phyloP scores from a whole-genome alignment of 1,284 basidiomycete species.

The Cryptococcus sp. region DNA sequence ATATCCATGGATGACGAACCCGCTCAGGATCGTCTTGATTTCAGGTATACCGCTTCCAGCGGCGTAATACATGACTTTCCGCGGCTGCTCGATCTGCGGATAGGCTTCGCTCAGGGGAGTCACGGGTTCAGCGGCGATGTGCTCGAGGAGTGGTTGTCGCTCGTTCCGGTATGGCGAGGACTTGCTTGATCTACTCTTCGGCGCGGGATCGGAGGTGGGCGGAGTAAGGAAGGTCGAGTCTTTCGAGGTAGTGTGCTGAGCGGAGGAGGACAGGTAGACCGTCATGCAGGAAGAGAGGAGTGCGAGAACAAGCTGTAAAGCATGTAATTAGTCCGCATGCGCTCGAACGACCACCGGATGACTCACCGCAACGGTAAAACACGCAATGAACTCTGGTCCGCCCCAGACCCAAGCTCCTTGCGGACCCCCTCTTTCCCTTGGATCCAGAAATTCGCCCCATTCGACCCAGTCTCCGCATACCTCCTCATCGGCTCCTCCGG shows the following conservation, averaged over 20 bases:
- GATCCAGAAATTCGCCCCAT: constrained; percentile 63
- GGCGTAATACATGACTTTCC: constrained; percentile 83
- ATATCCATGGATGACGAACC: constrained; percentile 97
- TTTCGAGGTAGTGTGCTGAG: constrained; percentile 81
- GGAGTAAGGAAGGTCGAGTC: constrained; percentile 73
- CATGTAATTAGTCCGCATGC: background rate
- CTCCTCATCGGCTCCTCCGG: constrained; percentile 46
- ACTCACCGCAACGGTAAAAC: constrained; percentile 75
- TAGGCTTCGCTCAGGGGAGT: constrained; percentile 18
- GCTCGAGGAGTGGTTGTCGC: constrained; percentile 22
- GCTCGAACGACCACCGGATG: background rate
- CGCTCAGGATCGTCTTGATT: constrained; percentile 91
- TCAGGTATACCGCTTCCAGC: constrained; percentile 96
- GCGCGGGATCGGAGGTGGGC: constrained; percentile 48
- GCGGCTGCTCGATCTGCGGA: constrained; percentile 37
- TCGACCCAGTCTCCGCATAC: constrained; percentile 71
- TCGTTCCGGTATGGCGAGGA: constrained; percentile 25
- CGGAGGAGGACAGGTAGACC: constrained; percentile 81
- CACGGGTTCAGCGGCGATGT: constrained; percentile 16
- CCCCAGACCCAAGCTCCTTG: constrained; percentile 34
- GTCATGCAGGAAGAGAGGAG: constrained; percentile 75
- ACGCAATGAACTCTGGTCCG: constrained; percentile 66
- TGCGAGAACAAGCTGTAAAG: constrained; percentile 62
- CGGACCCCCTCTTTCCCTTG: constrained; percentile 22
- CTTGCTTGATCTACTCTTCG: constrained; percentile 8